Percentiles rank a stretch among this genome's conserved stretches.
phyloP scores from a whole-genome alignment of 1,284 basidiomycete species.

The Cutaneotrichosporon cutaneum region DNA sequence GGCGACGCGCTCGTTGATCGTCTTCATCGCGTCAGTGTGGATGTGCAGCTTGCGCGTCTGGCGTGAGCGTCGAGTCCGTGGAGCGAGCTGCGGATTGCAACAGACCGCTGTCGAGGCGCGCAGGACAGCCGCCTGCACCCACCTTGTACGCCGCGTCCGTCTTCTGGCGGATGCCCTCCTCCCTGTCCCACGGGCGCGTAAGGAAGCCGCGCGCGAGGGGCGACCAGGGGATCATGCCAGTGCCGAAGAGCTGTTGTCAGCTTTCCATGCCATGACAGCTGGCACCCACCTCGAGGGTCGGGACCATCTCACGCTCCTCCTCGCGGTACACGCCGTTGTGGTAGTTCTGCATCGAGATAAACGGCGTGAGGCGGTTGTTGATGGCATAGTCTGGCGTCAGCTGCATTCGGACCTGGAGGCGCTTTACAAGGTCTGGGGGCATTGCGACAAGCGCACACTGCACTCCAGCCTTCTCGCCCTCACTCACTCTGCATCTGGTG shows the following conservation, averaged over 20 bases:
- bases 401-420: no score
- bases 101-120: no score
- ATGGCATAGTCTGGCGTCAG: conserved; percentile 48
- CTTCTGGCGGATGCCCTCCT: conserved; percentile 29
- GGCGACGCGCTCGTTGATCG: conserved; percentile 55
- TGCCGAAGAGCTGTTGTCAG: conserved; percentile 40
- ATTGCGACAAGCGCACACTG: no score
- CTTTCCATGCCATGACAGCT: background rate
- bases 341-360: conserved; percentile 70
- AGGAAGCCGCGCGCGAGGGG: conserved; percentile 41
- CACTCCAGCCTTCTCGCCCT: background rate
- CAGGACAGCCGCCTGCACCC: conserved; percentile 8
- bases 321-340: conserved; percentile 61
- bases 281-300: conserved; percentile 47
- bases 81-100: no score
- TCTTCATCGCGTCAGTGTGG: conserved; percentile 25
- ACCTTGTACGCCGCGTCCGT: conserved; percentile 27
- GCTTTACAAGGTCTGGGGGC: no score
- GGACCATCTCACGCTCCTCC: conserved; percentile 63
- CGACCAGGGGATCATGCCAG: conserved; percentile 53
- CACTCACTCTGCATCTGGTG: conserved; percentile 49
- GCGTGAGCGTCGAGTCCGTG: background rate
- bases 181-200: conserved; percentile 31
- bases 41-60: conserved; percentile 12
- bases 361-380: conserved; percentile 61